Conservation (phyloP, 192 early-diverging fungal genomes). For the Entomortierella lignicola region DNA sequence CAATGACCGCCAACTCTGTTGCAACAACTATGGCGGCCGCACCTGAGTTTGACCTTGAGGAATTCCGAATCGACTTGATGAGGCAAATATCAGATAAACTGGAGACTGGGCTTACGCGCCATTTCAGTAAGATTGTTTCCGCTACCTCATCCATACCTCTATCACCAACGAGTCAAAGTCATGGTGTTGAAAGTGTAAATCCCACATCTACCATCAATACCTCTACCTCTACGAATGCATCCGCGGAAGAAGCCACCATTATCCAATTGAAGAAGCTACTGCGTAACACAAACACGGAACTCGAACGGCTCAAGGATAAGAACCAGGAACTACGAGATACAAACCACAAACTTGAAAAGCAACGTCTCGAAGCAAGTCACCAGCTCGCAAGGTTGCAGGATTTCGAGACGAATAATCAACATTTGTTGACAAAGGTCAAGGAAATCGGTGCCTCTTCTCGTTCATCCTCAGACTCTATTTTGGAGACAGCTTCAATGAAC, state of each 20-base stretch:
- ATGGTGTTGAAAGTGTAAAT: background rate
- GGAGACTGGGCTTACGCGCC: constrained; percentile 29
- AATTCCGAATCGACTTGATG: constrained; percentile 46
- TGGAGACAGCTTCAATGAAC: constrained; percentile 32
- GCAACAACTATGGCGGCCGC: constrained; percentile 1
- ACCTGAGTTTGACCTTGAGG: constrained; percentile 44
- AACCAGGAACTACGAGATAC: constrained; percentile 37
- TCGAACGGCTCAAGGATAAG: constrained; percentile 38
- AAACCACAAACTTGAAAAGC: constrained; percentile 41
- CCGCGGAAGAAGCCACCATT: constrained; percentile 3
- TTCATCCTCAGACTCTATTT: constrained; percentile 30
- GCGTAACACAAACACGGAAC: constrained; percentile 21
- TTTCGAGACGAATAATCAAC: constrained; percentile 41
- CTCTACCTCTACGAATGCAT: background rate
- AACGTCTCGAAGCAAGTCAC: constrained; percentile 36
- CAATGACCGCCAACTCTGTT: constrained; percentile 12
- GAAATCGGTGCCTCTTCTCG: constrained; percentile 33
- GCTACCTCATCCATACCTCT: constrained; percentile 34
- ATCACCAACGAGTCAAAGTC: constrained; percentile 15
- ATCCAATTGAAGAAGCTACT: constrained; percentile 27
- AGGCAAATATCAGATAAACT: constrained; percentile 48
- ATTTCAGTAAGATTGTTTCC: constrained; percentile 31
- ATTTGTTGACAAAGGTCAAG: constrained; percentile 38
- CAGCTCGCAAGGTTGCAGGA: constrained; percentile 42
- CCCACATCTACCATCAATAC: constrained; percentile 10